phyloP scores from a whole-genome alignment of 2,329 filamentous ascomycete genomes.

The Colletotrichum tropicicola region DNA sequence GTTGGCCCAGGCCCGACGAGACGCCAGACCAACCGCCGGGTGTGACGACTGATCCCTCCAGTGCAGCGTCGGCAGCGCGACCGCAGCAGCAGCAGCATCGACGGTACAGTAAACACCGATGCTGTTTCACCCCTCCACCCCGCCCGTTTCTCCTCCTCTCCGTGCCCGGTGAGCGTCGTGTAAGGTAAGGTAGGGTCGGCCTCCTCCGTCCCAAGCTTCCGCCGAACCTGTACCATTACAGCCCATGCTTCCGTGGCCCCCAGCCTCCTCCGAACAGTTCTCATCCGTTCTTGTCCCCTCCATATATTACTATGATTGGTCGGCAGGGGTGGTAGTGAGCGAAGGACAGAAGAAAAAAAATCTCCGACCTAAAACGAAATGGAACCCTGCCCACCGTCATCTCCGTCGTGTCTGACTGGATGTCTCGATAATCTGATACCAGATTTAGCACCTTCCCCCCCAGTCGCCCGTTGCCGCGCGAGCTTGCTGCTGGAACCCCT shows the following conservation, averaged over 20 bases:
- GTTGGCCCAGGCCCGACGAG: background rate
- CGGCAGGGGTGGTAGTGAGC: slow-evolving; percentile 1
- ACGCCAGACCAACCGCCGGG: background rate
- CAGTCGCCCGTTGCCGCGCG: slow-evolving; percentile 5
- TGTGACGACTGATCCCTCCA: background rate
- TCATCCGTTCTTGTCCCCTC: too few relatives aligned
- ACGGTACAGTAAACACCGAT: background rate
- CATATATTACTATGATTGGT: too few relatives aligned
- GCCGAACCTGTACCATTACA: background rate
- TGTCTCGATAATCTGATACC: slow-evolving; percentile 9
- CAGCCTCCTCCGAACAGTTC: slow-evolving; percentile 7
- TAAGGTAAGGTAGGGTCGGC: background rate
- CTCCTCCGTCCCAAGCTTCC: background rate
- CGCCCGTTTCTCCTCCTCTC: background rate
- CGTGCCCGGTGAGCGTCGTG: background rate
- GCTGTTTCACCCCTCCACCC: background rate
- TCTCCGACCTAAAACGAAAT: slow-evolving; percentile 23
- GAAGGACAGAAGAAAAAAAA: background rate
- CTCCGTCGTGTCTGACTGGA: slow-evolving; percentile 9
- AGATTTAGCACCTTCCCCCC: slow-evolving; percentile 17
- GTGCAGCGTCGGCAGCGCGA: background rate
- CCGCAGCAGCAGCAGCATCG: background rate
- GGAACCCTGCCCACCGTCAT: background rate
- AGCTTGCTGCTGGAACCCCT: background rate
- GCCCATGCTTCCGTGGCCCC: background rate